Evolutionary conservation across 352 stramenopile genomes (phyloP).

Genomic region (Chrysophaeum taylorii): DNA sequence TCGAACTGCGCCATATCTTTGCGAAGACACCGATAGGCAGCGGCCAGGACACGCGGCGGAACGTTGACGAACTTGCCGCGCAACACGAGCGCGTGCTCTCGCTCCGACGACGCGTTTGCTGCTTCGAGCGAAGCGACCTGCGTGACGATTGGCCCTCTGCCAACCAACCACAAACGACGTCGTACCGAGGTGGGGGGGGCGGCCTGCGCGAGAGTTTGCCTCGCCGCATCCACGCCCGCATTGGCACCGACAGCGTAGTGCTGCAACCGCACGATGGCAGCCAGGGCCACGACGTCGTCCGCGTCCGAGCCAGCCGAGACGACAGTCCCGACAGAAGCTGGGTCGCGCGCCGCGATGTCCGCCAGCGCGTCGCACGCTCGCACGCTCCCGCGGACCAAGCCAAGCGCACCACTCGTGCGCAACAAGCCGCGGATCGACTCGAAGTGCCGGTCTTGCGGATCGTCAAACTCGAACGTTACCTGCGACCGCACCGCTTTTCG

Average conservation of each 20-base stretch:
- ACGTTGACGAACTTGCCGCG: neutral
- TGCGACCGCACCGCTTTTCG: too few species aligned
- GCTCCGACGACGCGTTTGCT: neutral
- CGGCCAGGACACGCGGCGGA: neutral
- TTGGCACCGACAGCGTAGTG: neutral
- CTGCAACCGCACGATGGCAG: neutral
- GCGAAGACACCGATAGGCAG: neutral
- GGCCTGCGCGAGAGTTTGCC: neutral
- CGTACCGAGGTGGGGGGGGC: neutral
- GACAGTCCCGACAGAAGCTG: neutral
- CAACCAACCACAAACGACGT: too few species aligned
- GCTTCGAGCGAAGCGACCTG: neutral
- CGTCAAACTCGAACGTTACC: slow-evolving; percentile 6
- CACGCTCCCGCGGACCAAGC: too few species aligned
- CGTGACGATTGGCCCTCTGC: too few species aligned
- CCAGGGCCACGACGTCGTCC: neutral
- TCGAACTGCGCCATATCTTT: neutral
- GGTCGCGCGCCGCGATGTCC: neutral
- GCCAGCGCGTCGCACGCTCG: neutral
- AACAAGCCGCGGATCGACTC: neutral
- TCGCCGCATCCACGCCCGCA: neutral
- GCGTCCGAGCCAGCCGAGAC: neutral
- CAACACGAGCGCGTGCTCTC: too few species aligned
- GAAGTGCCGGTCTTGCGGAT: neutral
- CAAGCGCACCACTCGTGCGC: neutral